Conservation (phyloP, 345 rosid species). For the Balakata baccata region DNA sequence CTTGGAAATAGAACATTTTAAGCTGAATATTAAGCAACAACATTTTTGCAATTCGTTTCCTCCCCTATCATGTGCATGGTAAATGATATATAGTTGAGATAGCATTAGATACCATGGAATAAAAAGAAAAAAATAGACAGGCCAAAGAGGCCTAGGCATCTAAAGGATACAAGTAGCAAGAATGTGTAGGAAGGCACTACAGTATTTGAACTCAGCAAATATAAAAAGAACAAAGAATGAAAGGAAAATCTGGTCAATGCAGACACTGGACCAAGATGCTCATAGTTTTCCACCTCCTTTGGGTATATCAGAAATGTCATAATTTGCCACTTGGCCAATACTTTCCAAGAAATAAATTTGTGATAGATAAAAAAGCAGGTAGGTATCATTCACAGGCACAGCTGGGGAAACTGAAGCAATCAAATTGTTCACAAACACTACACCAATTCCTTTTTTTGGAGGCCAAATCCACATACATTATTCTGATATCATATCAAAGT, state of each 20-base stretch:
- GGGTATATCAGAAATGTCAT: too few species aligned
- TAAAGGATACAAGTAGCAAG: neutral
- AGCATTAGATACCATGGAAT: neutral
- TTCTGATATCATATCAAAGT: neutral
- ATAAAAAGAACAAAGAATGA: too few species aligned
- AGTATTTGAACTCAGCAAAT: neutral
- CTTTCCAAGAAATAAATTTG: neutral
- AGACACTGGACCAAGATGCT: neutral
- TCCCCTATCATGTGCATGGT: neutral
- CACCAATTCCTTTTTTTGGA: neutral
- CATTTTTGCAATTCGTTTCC: neutral
- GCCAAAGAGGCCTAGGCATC: neutral
- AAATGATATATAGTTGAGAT: neutral
- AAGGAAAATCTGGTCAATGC: neutral
- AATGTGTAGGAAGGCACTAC: neutral
- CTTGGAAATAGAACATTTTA: neutral
- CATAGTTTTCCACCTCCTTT: neutral
- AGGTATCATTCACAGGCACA: neutral
- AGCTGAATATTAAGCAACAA: neutral
- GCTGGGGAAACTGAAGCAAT: neutral
- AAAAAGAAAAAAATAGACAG: neutral
- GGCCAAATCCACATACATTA: neutral
- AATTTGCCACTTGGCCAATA: neutral
- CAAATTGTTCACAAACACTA: neutral
- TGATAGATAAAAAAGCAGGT: neutral